These are phyloP conservation scores for Termitomyces sp. DNA, from an alignment of 768 basidiomycete genomes.

Conservation along the genomic window DNA sequence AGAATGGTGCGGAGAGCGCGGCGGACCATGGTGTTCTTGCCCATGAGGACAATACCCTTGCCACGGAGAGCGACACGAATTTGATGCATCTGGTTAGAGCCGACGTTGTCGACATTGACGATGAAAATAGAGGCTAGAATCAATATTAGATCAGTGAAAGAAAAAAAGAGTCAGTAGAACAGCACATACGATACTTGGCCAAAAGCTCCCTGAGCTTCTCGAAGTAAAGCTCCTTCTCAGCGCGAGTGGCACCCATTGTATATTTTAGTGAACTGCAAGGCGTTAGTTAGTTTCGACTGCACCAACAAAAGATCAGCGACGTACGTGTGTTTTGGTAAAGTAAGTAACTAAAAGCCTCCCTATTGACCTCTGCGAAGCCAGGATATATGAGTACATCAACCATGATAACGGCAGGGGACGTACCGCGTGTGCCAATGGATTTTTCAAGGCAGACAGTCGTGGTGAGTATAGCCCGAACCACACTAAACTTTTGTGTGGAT, in stretches of 20 bases:
- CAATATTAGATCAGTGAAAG: neutral
- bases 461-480: constrained; percentile 20
- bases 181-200: constrained; percentile 75
- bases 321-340: constrained; percentile 15
- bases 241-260: constrained; percentile 89
- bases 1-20: constrained; percentile 93
- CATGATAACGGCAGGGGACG: constrained; percentile 17
- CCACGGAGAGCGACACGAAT: constrained; percentile 95
- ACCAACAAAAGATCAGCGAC: neutral
- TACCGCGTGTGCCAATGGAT: constrained; percentile 89
- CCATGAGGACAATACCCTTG: constrained; percentile 97
- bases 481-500: constrained; percentile 34
- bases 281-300: neutral
- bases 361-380: constrained; percentile 63
- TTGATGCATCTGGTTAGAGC: constrained; percentile 99
- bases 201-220: constrained; percentile 91
- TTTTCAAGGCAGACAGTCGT: constrained; percentile 78
- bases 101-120: constrained; percentile 99
- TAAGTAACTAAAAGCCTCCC: constrained; percentile 70
- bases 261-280: constrained; percentile 23
- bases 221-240: constrained; percentile 91
- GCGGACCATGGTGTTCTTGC: constrained; percentile 99
- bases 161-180: neutral
- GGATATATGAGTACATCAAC: neutral
- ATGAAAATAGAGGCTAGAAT: constrained; percentile 90